A percentile compares a stretch with the other conserved stretches of the same genome.
Conservation (phyloP, 2,329 filamentous ascomycete genomes). For the Aspergillus phoenicis region DNA sequence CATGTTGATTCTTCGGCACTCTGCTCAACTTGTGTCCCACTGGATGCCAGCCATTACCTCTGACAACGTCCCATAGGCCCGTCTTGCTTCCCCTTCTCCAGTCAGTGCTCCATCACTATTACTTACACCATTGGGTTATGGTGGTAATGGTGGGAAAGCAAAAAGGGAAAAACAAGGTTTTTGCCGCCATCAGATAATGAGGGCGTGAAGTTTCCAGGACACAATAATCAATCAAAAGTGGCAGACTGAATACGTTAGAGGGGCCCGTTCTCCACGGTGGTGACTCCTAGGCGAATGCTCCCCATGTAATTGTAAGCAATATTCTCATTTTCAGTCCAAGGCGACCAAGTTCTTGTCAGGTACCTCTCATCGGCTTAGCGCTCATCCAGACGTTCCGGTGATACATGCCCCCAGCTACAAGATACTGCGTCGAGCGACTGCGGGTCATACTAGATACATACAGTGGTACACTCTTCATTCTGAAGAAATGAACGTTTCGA, state of each 20-base stretch:
- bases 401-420: too few species aligned
- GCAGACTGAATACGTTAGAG: not conserved
- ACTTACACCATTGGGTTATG: not conserved
- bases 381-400: not conserved
- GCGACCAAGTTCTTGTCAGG: not conserved
- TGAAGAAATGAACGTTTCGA: constrained; percentile 2
- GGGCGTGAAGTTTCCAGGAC: not conserved
- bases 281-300: not conserved
- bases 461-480: not conserved
- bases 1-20: constrained; percentile 6
- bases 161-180: not conserved
- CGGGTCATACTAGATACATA: not conserved
- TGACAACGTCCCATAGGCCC: not conserved
- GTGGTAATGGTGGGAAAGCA: not conserved
- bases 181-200: not conserved
- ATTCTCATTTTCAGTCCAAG: not conserved
- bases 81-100: not conserved
- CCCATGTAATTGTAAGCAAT: not conserved
- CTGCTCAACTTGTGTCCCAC: constrained; percentile 4
- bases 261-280: not conserved
- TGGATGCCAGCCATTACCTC: not conserved
- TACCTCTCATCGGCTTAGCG: not conserved
- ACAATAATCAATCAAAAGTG: too few species aligned
- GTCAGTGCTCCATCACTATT: not conserved
- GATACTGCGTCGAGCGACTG: not conserved